phyloP scores from a whole-genome alignment of 371 early-diverging fungal genomes.

The Funneliformis caledonium region DNA sequence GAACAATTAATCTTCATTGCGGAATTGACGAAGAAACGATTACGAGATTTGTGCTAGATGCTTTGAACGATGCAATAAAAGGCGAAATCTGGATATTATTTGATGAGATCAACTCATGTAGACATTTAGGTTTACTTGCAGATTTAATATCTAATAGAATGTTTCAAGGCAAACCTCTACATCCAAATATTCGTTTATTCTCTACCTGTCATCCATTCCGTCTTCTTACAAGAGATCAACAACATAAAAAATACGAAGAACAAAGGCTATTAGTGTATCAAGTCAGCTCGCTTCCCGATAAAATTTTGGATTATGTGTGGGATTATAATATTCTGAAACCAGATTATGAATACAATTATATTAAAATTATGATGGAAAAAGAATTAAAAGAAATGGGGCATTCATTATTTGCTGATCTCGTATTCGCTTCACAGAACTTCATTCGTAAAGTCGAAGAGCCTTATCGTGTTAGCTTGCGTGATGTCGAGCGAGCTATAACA shows the following conservation, averaged over 20 bases:
- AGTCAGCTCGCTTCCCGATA: conserved; percentile 36
- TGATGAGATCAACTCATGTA: conserved; percentile 41
- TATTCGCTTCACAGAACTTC: conserved; percentile 33
- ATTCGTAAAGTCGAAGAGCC: conserved; percentile 32
- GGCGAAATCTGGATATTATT: conserved; percentile 36
- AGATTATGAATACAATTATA: conserved; percentile 28
- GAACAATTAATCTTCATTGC: conserved; percentile 18
- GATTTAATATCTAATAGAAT: conserved; percentile 40
- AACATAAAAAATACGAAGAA: conserved; percentile 29
- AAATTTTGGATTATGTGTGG: conserved; percentile 37
- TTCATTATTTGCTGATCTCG: not conserved
- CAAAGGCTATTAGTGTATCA: conserved; percentile 32
- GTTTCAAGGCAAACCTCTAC: conserved; percentile 23
- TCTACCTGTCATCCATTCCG: conserved; percentile 40
- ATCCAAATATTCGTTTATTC: conserved; percentile 28
- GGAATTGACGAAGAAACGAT: conserved; percentile 34
- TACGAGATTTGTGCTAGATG: conserved; percentile 17
- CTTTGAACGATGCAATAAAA: conserved; percentile 8
- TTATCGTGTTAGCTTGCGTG: conserved; percentile 39
- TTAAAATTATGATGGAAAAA: conserved; percentile 27
- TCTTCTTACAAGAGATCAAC: conserved; percentile 10
- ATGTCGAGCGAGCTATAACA: conserved; percentile 38
- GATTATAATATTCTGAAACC: conserved; percentile 34
- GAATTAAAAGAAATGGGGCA: not conserved
- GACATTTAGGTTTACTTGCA: conserved; percentile 32